These are phyloP conservation scores for Nyssa sinensis DNA, from an alignment of 148 eudicot species.

Conservation along the genomic window DNA sequence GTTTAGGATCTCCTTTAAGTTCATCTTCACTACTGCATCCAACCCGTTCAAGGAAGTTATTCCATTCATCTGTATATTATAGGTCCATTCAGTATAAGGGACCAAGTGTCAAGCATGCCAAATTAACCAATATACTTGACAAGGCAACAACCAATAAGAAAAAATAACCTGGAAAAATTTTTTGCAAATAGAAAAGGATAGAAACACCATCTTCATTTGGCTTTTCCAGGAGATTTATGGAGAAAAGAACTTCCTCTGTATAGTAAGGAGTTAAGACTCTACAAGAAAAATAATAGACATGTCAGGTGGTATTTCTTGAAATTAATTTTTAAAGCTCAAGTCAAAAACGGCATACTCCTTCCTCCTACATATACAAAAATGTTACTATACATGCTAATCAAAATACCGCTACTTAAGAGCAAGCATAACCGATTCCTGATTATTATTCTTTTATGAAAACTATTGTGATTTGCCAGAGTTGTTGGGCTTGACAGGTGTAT, in stretches of 20 bases:
- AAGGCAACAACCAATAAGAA: neutral
- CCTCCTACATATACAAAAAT: neutral
- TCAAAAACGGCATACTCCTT: neutral
- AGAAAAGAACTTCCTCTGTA: slow-evolving; percentile 61
- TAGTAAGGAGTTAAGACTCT: slow-evolving; percentile 65
- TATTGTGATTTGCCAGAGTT: neutral
- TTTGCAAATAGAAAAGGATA: slow-evolving; percentile 67
- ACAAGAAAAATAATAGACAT: slow-evolving; percentile 12
- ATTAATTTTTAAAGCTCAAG: neutral
- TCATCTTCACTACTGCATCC: slow-evolving; percentile 42
- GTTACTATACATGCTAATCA: neutral
- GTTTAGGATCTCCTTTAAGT: slow-evolving; percentile 34
- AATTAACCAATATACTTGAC: no score
- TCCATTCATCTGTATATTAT: slow-evolving; percentile 58
- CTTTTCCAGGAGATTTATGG: slow-evolving; percentile 42
- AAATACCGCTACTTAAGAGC: neutral
- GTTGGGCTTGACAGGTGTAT: neutral
- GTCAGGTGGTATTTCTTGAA: neutral
- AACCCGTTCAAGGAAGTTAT: slow-evolving; percentile 56
- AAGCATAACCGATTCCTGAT: neutral
- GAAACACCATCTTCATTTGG: slow-evolving; percentile 73
- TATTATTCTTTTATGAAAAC: neutral
- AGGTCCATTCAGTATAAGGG: slow-evolving; percentile 10
- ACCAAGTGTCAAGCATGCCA: neutral
- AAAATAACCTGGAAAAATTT: slow-evolving; percentile 60